Percentiles rank a stretch among this genome's conserved stretches.
Conservation (phyloP, 2,329 filamentous ascomycete species). For the Neofusicoccum umdonicola region DNA sequence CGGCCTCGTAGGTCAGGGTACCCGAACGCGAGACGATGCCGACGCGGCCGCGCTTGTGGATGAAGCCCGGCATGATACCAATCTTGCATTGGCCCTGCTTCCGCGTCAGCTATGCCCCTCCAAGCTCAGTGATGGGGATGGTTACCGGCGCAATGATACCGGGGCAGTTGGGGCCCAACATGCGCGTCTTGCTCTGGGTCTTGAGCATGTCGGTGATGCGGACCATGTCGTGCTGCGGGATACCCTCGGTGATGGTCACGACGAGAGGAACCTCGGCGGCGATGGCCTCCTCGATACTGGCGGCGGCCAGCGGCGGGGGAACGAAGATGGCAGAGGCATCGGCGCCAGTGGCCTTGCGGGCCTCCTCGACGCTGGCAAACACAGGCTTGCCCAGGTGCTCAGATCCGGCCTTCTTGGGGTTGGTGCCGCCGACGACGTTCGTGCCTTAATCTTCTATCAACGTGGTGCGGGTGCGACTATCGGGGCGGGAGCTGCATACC, state of each 20-base stretch:
- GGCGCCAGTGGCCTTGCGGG: conserved; percentile 85
- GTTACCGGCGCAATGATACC: conserved; percentile 81
- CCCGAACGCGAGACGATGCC: conserved; percentile 98
- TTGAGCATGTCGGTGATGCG: conserved; percentile 98
- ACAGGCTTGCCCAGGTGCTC: conserved; percentile 89
- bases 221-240: conserved; percentile 98
- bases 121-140: neutral
- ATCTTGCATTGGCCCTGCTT: conserved; percentile 95
- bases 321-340: conserved; percentile 95
- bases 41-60: conserved; percentile 98
- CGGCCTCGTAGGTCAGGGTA: conserved; percentile 98
- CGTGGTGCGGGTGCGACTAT: neutral
- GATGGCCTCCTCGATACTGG: conserved; percentile 95
- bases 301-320: conserved; percentile 86
- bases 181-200: conserved; percentile 92
- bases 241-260: conserved; percentile 92
- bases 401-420: conserved; percentile 95
- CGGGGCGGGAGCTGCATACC: conserved; percentile 55
- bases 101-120: conserved; percentile 20
- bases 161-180: conserved; percentile 97
- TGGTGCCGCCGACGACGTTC: conserved; percentile 95
- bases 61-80: conserved; percentile 99
- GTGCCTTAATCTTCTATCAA: conserved; percentile 61
- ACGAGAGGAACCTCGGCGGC: conserved; percentile 88
- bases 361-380: conserved; percentile 85